Conservation (phyloP, 495 filamentous ascomycete species). For the Immersiella caudata region DNA sequence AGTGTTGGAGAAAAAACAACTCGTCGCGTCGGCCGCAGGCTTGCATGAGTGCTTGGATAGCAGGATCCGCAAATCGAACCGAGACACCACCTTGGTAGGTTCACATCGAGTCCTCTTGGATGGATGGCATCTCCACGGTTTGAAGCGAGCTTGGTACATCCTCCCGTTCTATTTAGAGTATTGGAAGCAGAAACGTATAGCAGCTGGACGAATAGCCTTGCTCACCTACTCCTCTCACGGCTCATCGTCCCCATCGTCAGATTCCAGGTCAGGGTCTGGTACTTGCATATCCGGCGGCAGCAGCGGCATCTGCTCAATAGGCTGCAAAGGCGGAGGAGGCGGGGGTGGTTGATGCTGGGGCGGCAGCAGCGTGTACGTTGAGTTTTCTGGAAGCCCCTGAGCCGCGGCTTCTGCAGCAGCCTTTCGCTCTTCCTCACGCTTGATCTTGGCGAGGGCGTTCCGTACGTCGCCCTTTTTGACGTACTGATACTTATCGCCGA, state of each 20-base stretch:
- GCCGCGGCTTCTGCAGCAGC: conserved; percentile 27
- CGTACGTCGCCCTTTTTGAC: conserved; percentile 41
- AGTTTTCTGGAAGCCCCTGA: conserved; percentile 30
- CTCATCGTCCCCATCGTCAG: conserved; percentile 37
- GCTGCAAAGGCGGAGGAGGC: conserved; percentile 27
- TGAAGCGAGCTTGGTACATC: too few relatives aligned
- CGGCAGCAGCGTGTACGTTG: conserved; percentile 35
- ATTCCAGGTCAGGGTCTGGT: conserved; percentile 40
- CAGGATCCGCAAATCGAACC: too few relatives aligned
- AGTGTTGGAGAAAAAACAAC: too few relatives aligned
- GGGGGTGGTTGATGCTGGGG: conserved; percentile 35
- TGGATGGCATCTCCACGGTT: too few relatives aligned
- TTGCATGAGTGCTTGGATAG: too few relatives aligned
- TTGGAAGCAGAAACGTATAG: too few relatives aligned
- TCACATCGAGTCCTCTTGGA: too few relatives aligned
- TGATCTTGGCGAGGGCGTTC: conserved; percentile 42
- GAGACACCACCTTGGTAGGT: too few relatives aligned
- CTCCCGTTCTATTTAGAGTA: too few relatives aligned
- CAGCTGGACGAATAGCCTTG: too few relatives aligned
- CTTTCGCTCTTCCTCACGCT: conserved; percentile 39
- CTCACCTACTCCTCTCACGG: background rate
- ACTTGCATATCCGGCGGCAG: conserved; percentile 39
- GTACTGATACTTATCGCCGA: conserved; percentile 45
- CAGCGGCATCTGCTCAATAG: conserved; percentile 33
- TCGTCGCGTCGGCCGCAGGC: too few relatives aligned